Evolutionary conservation across 2,329 filamentous ascomycete genomes (phyloP).

Genomic region (Macrophomina phaseolina): DNA sequence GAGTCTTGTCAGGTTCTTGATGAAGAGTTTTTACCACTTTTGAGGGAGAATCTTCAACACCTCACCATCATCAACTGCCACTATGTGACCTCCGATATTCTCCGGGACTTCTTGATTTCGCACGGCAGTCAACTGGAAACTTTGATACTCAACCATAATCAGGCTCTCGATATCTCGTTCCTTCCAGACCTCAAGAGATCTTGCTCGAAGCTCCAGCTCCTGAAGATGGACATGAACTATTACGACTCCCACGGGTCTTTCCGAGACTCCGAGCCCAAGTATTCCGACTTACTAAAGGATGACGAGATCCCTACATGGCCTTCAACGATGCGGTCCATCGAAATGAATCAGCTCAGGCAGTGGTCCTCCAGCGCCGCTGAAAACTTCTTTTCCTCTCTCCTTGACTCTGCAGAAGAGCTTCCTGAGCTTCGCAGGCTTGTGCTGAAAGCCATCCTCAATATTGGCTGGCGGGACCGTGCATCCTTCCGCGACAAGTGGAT

Average conservation of each 20-base stretch:
- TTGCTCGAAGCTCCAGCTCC: slow-evolving; percentile 72
- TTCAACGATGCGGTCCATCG: slow-evolving; percentile 69
- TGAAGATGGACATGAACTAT: slow-evolving; percentile 81
- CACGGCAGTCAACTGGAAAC: slow-evolving; percentile 71
- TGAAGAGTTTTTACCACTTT: slow-evolving; percentile 67
- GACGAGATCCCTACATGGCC: slow-evolving; percentile 81
- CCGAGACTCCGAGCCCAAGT: slow-evolving; percentile 76
- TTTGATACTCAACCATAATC: slow-evolving; percentile 78
- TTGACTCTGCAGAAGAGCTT: slow-evolving; percentile 71
- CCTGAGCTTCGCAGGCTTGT: slow-evolving; percentile 71
- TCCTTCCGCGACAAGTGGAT: slow-evolving; percentile 81
- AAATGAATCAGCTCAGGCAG: slow-evolving; percentile 78
- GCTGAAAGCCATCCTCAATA: slow-evolving; percentile 75
- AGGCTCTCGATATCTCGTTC: slow-evolving; percentile 77
- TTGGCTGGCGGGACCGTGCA: slow-evolving; percentile 79
- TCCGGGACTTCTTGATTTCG: slow-evolving; percentile 68
- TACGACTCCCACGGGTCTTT: slow-evolving; percentile 72
- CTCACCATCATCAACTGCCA: slow-evolving; percentile 82
- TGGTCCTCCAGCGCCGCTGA: slow-evolving; percentile 74
- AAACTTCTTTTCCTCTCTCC: slow-evolving; percentile 78
- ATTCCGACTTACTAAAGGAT: slow-evolving; percentile 67
- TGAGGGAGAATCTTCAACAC: slow-evolving; percentile 70
- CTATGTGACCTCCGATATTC: slow-evolving; percentile 70
- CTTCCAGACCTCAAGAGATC: slow-evolving; percentile 67
- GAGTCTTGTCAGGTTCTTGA: slow-evolving; percentile 77